Percentiles rank a stretch among this genome's conserved stretches.
These are phyloP conservation scores for Alternaria triticina DNA, from an alignment of 2,329 filamentous ascomycete genomes.

Conservation along the genomic window DNA sequence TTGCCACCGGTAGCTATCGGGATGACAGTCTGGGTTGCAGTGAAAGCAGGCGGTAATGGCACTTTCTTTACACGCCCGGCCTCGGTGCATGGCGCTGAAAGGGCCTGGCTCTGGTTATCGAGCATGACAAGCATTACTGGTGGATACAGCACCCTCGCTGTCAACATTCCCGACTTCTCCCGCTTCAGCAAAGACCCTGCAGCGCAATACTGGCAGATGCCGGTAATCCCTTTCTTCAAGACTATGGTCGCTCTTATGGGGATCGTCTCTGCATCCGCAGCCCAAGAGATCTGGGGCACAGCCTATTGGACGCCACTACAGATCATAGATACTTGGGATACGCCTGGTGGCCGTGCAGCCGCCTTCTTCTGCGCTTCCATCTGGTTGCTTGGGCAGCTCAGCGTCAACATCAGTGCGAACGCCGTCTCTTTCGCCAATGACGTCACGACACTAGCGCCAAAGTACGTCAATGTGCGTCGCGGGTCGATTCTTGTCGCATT, in stretches of 20 bases:
- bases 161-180: constrained; percentile 23
- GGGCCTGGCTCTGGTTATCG: constrained; percentile 1
- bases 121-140: constrained; percentile 22
- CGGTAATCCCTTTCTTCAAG: constrained; percentile 19
- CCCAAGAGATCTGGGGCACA: constrained; percentile 19
- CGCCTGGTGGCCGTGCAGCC: constrained; percentile 18
- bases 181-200: constrained; percentile 20
- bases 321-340: constrained; percentile 26
- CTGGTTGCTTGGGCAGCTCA: constrained; percentile 17
- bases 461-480: constrained; percentile 30
- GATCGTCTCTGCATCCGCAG: constrained; percentile 22
- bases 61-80: constrained; percentile 12
- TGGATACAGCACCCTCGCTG: constrained; percentile 17
- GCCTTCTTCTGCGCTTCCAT: constrained; percentile 23
- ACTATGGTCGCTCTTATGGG: constrained; percentile 25
- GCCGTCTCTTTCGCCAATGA: constrained; percentile 31
- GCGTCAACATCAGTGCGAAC: constrained; percentile 33
- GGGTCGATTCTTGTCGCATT: constrained; percentile 22
- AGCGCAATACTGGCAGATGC: constrained; percentile 18
- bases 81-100: background rate
- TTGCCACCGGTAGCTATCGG: constrained; percentile 10
- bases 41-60: constrained; percentile 23
- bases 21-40: constrained; percentile 15
- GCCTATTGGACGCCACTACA: constrained; percentile 24
- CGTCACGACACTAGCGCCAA: constrained; percentile 21